A percentile compares a stretch with the other conserved stretches of the same genome.
phyloP scores from a whole-genome alignment of 345 rosid species.

The Mangifera indica region DNA sequence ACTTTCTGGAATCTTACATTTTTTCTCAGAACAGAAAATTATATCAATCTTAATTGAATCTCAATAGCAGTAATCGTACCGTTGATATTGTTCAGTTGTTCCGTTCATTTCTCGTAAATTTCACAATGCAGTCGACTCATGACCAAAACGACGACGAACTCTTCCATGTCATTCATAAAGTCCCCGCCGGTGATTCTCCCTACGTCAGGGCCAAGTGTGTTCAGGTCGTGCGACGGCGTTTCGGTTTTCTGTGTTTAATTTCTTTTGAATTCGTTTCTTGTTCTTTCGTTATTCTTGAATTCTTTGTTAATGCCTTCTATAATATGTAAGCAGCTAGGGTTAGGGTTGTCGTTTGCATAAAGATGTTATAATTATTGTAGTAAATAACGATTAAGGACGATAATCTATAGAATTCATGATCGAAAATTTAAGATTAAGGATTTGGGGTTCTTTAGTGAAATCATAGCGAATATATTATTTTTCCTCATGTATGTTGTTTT shows the following conservation, averaged over 20 bases:
- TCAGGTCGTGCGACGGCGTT: conserved; percentile 33
- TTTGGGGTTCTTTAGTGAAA: background rate
- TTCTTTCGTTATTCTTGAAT: conserved; percentile 2
- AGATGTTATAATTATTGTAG: too few relatives aligned
- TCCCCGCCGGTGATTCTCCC: conserved; percentile 77
- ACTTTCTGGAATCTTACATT: background rate
- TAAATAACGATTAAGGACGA: too few relatives aligned
- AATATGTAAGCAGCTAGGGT: too few relatives aligned
- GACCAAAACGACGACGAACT: conserved; percentile 33
- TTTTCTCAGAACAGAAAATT: background rate
- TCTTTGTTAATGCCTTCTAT: background rate
- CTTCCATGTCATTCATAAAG: conserved; percentile 65
- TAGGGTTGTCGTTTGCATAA: too few relatives aligned
- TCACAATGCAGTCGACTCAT: conserved; percentile 19
- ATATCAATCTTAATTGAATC: background rate
- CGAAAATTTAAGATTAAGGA: background rate
- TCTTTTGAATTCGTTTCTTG: background rate
- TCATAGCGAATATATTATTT: background rate
- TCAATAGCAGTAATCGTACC: background rate
- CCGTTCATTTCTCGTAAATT: background rate
- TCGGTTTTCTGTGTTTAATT: background rate
- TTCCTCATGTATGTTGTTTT: background rate
- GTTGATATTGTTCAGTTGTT: background rate
- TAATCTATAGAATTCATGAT: too few relatives aligned
- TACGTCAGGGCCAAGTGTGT: conserved; percentile 77